Base-by-base conservation (phyloP, 805 yeast genomes). In the Candida ponderosae region DNA sequence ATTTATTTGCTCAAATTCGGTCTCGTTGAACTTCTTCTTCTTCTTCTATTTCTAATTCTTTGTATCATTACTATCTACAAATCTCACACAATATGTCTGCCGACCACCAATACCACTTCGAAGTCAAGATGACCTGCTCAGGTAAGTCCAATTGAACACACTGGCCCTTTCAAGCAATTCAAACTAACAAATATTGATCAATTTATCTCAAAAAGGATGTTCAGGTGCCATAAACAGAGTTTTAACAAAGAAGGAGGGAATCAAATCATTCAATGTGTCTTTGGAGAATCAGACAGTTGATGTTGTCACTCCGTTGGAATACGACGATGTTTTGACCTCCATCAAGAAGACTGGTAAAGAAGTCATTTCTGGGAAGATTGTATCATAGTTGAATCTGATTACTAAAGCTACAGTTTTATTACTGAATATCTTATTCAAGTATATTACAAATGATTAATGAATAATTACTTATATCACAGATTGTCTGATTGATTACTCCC, bases 281-380 rank as follows among this genome's bases (percentile, higher is more conserved):
- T 69, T 93, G 34, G 89, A 82, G 36, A 63, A 76, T 21, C 97
- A 90, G 65, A 65, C 80, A 2, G 98, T 90, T 9, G 81, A 78
- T 51, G 96, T 90, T 31, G 67, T 68, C 39, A 74, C 93, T 9
- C 62, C 60, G 14, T 57, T 84, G 27, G 71, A 75, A 36, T 87
- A 83, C 54, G 94, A 89, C 35, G 74, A 81, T 3, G 89, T 93
- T n/a, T 68, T 80, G 38, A 79, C 71, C 37, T 79, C 87, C 39
- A 90, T 90, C 45, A 66, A 80, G 44, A 90, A 90, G 68, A 88
- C 97, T 1, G 97, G 97, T 28, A 90, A 90, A 67, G 77, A 77
- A 50, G 81, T 90, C 40, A 66, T 71, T 33, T 67, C 70, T 23
- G 95, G 96, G 11, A 70, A 70, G 50, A 63, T 70, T 32, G 52